phyloP scores from a whole-genome alignment of 1,284 basidiomycete genomes.

The Malassezia sympodialis region DNA sequence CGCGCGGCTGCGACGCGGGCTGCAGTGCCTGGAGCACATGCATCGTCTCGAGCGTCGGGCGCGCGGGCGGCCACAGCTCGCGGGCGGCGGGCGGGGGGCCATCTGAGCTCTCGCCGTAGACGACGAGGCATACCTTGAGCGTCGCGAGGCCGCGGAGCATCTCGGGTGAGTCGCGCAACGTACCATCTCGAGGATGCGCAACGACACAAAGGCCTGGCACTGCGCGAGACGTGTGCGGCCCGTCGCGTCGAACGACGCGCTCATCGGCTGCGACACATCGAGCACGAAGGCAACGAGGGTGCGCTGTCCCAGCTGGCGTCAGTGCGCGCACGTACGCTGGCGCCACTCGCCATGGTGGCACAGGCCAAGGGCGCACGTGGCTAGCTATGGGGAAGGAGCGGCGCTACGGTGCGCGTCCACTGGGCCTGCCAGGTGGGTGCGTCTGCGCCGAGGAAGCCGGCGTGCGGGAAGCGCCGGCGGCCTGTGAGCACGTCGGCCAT shows the following conservation, averaged over 20 bases:
- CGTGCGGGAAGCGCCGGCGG: background rate
- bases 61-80: constrained; percentile 10
- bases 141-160: constrained; percentile 16
- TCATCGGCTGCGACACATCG: constrained; percentile 13
- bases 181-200: constrained; percentile 16
- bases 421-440: constrained; percentile 5
- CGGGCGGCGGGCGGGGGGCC: too few species aligned
- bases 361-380: background rate
- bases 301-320: constrained; percentile 7
- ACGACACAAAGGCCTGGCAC: constrained; percentile 1
- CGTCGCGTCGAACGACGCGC: background rate
- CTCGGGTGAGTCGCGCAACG: background rate
- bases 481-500: constrained; percentile 45
- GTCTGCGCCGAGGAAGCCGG: background rate
- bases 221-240: constrained; percentile 6
- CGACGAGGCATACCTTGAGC: constrained; percentile 8
- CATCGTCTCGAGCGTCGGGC: constrained; percentile 12
- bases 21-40: background rate
- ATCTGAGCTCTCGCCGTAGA: constrained; percentile 10
- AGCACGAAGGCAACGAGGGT: constrained; percentile 15
- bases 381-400: background rate
- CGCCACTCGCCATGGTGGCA: background rate
- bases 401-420: constrained; percentile 5
- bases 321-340: background rate
- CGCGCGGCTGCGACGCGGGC: background rate